A percentile compares a stretch with the other conserved stretches of the same genome.
These are phyloP conservation scores for Aureobasidium uvarum DNA, from an alignment of 2,329 filamentous ascomycete species.

Conservation along the genomic window DNA sequence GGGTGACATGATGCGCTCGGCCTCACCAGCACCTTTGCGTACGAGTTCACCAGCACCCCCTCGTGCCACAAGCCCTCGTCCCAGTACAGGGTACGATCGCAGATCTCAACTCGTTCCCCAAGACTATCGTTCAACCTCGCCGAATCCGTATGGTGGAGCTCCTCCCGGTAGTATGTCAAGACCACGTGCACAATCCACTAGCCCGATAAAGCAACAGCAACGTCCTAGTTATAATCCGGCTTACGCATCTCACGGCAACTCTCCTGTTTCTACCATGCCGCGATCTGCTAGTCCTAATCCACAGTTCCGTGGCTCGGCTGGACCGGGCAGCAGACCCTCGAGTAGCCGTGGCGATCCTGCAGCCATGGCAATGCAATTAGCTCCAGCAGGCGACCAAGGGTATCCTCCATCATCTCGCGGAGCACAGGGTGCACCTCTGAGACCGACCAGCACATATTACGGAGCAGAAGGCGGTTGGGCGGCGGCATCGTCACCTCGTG, in stretches of 20 bases:
- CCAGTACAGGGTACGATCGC: conserved; percentile 17
- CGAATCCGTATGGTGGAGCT: conserved; percentile 59
- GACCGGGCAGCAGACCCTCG: conserved; percentile 41
- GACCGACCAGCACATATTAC: conserved; percentile 49
- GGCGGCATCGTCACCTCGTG: conserved; percentile 23
- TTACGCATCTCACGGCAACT: conserved; percentile 39
- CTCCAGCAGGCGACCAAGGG: conserved; percentile 42
- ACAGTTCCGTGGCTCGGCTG: conserved; percentile 28
- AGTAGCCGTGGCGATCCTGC: conserved; percentile 43
- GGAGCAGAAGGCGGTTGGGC: conserved; percentile 36
- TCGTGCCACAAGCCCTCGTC: conserved; percentile 21
- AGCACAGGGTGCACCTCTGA: conserved; percentile 26
- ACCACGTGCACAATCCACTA: conserved; percentile 43
- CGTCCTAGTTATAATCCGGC: conserved; percentile 37
- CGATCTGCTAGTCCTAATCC: conserved; percentile 43
- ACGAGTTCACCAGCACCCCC: conserved; percentile 47
- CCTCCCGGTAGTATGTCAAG: conserved; percentile 31
- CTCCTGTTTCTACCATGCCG: conserved; percentile 39
- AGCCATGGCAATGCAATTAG: conserved; percentile 49
- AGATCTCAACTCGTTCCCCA: conserved; percentile 41
- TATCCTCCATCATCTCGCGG: conserved; percentile 44
- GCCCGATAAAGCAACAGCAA: conserved; percentile 44
- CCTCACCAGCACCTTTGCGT: conserved; percentile 68
- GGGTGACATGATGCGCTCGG: conserved; percentile 47
- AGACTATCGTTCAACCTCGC: conserved; percentile 55